Evolutionary conservation across 331 rosid genomes (phyloP), one percentile per base, ranked within the genome.

Genomic region (Cydonia oblonga): DNA sequence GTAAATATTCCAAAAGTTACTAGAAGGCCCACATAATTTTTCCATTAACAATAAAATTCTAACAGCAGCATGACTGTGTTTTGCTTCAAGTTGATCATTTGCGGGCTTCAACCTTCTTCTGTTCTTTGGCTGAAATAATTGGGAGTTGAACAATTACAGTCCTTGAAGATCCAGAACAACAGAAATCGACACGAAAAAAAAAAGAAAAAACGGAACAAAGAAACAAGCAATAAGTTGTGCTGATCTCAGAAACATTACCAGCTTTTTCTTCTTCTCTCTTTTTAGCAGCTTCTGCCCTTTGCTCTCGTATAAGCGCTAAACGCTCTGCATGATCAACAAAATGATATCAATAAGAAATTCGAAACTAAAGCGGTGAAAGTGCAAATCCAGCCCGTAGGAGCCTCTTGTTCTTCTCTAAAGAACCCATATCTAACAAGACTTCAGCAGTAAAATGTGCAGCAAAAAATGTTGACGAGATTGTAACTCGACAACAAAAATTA

Each of bases 211-310:
- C 12, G 5, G 12, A 19, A 51, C 54, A 56, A 32, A 3, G n/a
- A 40, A 59, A 46, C 4, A 25, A 61, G 29, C 1, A 35, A 49
- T 29, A 9, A 54, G 38, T 16, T 16, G 53, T 25, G 19, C 26
- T n/a, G 26, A 9, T 64, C 12, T 35, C 4, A 7, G 9, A 35
- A 52, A 53, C 20, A 66, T 23, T 81, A 83, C 90, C 87, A 64
- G 79, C 79, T 46, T 77, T 83, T 57, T 83, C 90, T 81, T 86
- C 90, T 66, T 83, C 83, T 68, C 88, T 74, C 76, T 81, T 86
- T 69, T 74, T 79, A 62, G 90, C 90, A 72, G 87, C 90, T 28
- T 83, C 90, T 25, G 84, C 90, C 72, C 90, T 83, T 71, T 86
- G 87, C 75, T 79, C 86, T 11, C 90, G 78, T 76, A 86, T 81